Evolutionary conservation across 163 green algal genomes (phyloP).

Genomic region (Scenedesmus sp.): DNA sequence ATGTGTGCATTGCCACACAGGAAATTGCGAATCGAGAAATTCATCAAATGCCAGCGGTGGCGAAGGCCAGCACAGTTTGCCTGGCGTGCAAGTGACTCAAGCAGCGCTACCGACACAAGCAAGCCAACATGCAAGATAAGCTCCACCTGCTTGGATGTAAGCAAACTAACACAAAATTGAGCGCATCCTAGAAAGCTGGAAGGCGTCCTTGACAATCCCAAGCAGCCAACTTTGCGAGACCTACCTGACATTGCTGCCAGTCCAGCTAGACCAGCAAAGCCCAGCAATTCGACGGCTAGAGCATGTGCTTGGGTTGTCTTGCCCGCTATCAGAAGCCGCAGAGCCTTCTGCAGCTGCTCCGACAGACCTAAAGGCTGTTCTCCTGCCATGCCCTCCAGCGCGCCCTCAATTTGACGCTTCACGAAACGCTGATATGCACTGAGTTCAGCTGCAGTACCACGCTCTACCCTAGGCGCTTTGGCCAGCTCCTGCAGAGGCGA

Average conservation of each 20-base stretch:
- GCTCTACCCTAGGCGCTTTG: neutral
- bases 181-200: neutral
- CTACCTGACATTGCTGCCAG: slow-evolving; percentile 26
- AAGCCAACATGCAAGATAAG: neutral
- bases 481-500: slow-evolving; percentile 13
- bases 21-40: too few relatives aligned
- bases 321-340: neutral
- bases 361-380: neutral
- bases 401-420: neutral
- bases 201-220: neutral
- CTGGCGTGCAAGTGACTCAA: neutral
- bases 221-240: slow-evolving; percentile 11
- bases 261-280: neutral
- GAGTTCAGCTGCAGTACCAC: slow-evolving; percentile 7
- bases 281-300: slow-evolving; percentile 16
- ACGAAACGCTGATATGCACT: slow-evolving; percentile 22
- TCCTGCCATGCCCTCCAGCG: neutral
- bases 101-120: neutral
- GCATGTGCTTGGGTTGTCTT: neutral
- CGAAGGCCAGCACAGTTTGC: neutral
- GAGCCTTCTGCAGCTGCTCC: slow-evolving; percentile 13
- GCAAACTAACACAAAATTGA: neutral
- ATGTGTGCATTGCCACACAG: neutral
- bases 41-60: neutral
- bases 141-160: neutral